These are phyloP conservation scores for Apophysomyces sp. DNA, from an alignment of 371 early-diverging fungal species.

Conservation along the genomic window DNA sequence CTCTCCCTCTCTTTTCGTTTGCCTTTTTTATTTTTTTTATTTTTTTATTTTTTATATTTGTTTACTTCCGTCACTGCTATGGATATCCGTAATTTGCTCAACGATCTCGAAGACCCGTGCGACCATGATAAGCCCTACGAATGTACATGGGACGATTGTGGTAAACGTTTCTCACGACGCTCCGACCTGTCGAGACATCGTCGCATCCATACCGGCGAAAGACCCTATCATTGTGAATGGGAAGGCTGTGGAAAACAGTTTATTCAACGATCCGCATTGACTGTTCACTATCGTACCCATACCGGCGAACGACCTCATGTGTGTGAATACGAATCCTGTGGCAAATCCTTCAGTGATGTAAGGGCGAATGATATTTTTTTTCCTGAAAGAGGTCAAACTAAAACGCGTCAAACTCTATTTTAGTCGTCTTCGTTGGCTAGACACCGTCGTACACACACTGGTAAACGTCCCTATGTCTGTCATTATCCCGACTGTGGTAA, in stretches of 20 bases:
- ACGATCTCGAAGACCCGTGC: conserved; percentile 19
- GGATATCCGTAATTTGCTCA: conserved; percentile 50
- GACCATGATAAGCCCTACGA: conserved; percentile 50
- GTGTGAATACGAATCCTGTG: conserved; percentile 61
- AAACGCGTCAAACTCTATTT: neutral
- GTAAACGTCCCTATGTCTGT: conserved; percentile 40
- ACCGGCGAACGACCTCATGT: conserved; percentile 76
- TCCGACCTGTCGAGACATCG: conserved; percentile 77
- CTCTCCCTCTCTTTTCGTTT: conserved; percentile 11
- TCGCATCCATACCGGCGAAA: conserved; percentile 69
- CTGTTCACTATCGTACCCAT: conserved; percentile 75
- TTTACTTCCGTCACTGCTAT: conserved; percentile 11
- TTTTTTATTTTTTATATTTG: neutral
- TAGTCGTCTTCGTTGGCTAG: conserved; percentile 42
- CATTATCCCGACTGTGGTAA: conserved; percentile 46
- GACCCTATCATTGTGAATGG: conserved; percentile 64
- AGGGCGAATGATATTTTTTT: conserved; percentile 13
- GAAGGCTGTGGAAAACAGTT: conserved; percentile 69
- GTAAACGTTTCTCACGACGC: conserved; percentile 77
- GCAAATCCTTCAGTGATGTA: conserved; percentile 64
- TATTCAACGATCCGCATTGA: conserved; percentile 75
- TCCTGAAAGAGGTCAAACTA: too few species aligned
- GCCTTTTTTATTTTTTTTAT: neutral
- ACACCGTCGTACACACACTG: conserved; percentile 43
- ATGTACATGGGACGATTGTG: conserved; percentile 66